These are phyloP conservation scores for Pseudocercospora musae DNA, from an alignment of 2,329 filamentous ascomycete genomes.

Conservation along the genomic window DNA sequence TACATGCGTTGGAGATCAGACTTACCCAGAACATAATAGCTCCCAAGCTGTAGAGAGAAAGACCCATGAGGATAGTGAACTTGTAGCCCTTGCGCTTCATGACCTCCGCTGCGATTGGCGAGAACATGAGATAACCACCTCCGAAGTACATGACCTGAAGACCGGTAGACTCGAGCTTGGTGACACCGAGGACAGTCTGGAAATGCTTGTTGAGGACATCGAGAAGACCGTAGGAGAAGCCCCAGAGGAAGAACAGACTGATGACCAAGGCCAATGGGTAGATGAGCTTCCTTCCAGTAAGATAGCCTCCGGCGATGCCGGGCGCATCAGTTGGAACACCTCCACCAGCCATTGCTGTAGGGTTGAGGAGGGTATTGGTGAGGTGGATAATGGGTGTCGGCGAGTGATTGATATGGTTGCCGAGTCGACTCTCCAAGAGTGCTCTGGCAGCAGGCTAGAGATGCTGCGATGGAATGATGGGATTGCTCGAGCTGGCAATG, in stretches of 20 bases:
- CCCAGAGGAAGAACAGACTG: conserved; percentile 47
- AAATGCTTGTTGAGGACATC: conserved; percentile 40
- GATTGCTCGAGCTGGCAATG: conserved; percentile 20
- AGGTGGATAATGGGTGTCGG: not conserved
- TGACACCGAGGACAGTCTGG: conserved; percentile 37
- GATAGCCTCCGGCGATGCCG: conserved; percentile 40
- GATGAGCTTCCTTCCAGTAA: conserved; percentile 47
- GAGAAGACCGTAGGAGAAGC: conserved; percentile 23
- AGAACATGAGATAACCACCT: conserved; percentile 43
- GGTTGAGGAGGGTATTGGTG: not conserved
- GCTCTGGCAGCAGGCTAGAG: conserved; percentile 15
- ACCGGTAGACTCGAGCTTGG: conserved; percentile 42
- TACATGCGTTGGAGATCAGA: too few species aligned
- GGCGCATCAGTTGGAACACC: conserved; percentile 40
- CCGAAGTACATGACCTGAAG: conserved; percentile 45
- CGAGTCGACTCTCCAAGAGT: not conserved
- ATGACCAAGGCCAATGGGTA: conserved; percentile 49
- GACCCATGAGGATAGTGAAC: conserved; percentile 44
- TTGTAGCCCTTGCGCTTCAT: conserved; percentile 46
- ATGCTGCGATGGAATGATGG: conserved; percentile 20
- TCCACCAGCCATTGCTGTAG: conserved; percentile 40
- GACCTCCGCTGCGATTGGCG: conserved; percentile 43
- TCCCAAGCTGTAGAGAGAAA: conserved; percentile 38
- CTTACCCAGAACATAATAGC: conserved; percentile 38
- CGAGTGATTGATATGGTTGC: not conserved